A percentile compares a stretch with the other conserved stretches of the same genome.
Evolutionary conservation across 1,284 basidiomycete species (phyloP).

Genomic region (Kalmanozyma brasiliensis): DNA sequence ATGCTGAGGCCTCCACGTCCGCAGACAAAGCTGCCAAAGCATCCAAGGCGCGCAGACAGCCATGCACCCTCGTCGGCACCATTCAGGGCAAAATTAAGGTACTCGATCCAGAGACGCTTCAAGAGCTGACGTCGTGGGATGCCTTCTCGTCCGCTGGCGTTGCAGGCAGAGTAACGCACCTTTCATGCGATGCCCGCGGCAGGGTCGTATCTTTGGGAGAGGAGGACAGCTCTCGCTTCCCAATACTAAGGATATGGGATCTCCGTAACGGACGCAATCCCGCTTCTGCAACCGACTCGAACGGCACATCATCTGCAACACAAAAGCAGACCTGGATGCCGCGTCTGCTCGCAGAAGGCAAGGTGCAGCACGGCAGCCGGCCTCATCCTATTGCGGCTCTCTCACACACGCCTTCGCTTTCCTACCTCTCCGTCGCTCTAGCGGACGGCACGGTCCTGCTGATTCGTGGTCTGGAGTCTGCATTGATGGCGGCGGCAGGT

Average conservation of each 20-base stretch:
- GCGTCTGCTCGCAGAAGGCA: constrained; percentile 53
- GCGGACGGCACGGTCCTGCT: constrained; percentile 94
- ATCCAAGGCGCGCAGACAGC: constrained; percentile 16
- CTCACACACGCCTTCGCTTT: constrained; percentile 81
- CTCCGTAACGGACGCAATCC: constrained; percentile 37
- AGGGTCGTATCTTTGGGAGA: constrained; percentile 55
- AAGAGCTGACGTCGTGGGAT: constrained; percentile 49
- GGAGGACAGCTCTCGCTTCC: constrained; percentile 51
- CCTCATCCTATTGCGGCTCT: constrained; percentile 75
- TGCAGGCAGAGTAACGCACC: constrained; percentile 46
- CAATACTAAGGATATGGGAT: constrained; percentile 63
- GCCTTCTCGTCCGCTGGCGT: constrained; percentile 46
- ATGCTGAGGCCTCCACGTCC: constrained; percentile 7
- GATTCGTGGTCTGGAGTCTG: constrained; percentile 89
- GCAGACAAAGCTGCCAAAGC: constrained; percentile 1
- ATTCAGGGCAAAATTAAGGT: constrained; percentile 48
- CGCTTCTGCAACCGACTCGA: neutral
- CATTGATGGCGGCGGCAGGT: constrained; percentile 72
- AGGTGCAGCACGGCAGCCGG: constrained; percentile 60
- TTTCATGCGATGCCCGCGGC: constrained; percentile 52
- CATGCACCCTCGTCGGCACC: constrained; percentile 52
- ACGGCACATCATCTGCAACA: neutral
- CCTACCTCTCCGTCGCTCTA: constrained; percentile 88
- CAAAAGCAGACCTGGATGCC: constrained; percentile 39
- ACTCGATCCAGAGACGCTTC: constrained; percentile 52